Evolutionary conservation across 331 rosid genomes (phyloP), one percentile per base, ranked within the genome.

Genomic region (Quercus lobata): DNA sequence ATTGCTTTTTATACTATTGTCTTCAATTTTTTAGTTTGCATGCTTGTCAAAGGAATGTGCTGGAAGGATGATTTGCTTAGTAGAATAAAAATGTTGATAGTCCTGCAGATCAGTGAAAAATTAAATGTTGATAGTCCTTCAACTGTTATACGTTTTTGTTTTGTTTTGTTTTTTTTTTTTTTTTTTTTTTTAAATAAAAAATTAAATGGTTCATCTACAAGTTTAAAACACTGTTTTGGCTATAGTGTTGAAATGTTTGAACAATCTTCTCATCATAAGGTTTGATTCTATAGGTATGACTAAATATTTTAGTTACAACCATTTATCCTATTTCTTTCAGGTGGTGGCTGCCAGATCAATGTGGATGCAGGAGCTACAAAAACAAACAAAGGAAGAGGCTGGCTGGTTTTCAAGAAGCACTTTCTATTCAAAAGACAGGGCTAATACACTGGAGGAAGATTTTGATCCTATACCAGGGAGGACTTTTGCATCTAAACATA

Each of bases 311-410:
- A 56, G 72, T 49, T 49, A 27, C 70, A 74, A 77, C 35, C 74
- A 76, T 74, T 77, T 56, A 79, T 81, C 74, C 72, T 81, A 72
- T 65, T 69, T 52, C 71, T 84, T 73, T 79, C 83, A 95, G 99
- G 92, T 95, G 56, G 87, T 79, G 93, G 95, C 71, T 71, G 98
- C 97, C 68, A 86, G 98, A 89, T 82, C 94, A 56, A 82, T 84
- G 90, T 94, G 98, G 98, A 94, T 94, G 98, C 89, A 91, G 81
- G 97, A 92, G 84, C 87, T 91, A 88, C 98, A 95, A 17, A 85
- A 86, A 87, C 91, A 87, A 76, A 86, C 81, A 58, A 86, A 89
- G 69, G 87, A 86, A 54, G 93, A 88, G 76, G 71, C 82, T 76
- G 89, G 86, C 74, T 76, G 84, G 85, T 83, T 74, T 44, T 87